These are phyloP conservation scores for Sarocladium strictum DNA, from an alignment of 2,329 filamentous ascomycete genomes.

Conservation along the genomic window DNA sequence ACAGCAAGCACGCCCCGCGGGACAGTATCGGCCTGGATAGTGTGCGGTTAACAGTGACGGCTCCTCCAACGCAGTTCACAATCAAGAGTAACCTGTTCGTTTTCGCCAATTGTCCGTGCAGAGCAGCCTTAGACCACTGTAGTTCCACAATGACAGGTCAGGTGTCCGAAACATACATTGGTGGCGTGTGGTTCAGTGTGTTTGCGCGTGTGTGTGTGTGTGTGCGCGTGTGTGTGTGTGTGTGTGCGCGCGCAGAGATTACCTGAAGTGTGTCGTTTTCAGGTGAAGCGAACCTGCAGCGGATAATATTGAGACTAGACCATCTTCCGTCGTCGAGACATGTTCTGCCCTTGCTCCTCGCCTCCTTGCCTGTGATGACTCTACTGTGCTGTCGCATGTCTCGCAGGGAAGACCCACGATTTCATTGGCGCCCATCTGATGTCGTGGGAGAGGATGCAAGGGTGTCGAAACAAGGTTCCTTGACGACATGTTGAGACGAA, in stretches of 20 bases:
- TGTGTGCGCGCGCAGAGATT: no score
- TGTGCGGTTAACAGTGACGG: neutral
- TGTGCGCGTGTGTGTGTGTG: neutral
- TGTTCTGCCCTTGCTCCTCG: neutral
- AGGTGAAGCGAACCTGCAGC: constrained; percentile 6
- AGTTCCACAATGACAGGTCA: no score
- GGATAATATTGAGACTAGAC: constrained; percentile 2
- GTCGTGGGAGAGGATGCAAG: neutral
- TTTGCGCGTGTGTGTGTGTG: neutral
- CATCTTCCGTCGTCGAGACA: neutral
- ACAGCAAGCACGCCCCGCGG: neutral
- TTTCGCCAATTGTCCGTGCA: neutral
- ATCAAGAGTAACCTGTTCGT: neutral
- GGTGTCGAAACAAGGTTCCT: constrained; percentile 4
- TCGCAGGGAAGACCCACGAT: neutral
- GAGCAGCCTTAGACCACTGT: no score
- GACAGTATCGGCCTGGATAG: constrained; percentile 2
- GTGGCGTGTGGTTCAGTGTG: neutral
- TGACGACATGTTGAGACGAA: neutral
- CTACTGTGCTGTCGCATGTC: neutral
- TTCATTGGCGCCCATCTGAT: neutral
- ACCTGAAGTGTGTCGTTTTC: constrained; percentile 1
- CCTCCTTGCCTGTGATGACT: neutral
- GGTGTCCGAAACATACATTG: neutral
- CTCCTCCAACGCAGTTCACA: neutral